Evolutionary conservation across 345 rosid species (phyloP).

Genomic region (Syzygium jambos): DNA sequence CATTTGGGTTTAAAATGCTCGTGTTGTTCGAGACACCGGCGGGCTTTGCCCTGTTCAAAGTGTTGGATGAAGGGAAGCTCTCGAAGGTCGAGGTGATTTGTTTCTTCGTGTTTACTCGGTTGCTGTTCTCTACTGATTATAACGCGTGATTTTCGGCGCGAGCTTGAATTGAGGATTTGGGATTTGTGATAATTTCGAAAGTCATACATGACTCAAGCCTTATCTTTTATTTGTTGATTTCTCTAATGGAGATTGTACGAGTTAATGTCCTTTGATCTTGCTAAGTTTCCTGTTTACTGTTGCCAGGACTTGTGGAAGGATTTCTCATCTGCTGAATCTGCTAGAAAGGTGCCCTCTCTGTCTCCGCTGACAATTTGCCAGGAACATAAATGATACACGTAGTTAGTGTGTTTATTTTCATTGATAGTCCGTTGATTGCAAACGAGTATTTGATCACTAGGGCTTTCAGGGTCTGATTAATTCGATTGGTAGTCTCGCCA

Average conservation of each 20-base stretch:
- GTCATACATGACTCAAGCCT: not conserved
- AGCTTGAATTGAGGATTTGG: not conserved
- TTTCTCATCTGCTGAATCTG: conserved; percentile 45
- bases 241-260: not conserved
- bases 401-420: not conserved
- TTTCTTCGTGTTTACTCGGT: not conserved
- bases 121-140: not conserved
- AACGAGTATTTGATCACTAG: not conserved
- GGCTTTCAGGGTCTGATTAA: not conserved
- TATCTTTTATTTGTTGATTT: no score
- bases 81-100: conserved; percentile 54
- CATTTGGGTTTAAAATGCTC: conserved; percentile 20
- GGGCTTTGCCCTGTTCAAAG: conserved; percentile 69
- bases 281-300: not conserved
- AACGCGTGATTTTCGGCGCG: not conserved
- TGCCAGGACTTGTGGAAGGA: conserved; percentile 54
- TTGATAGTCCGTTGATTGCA: not conserved
- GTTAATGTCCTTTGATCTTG: not conserved
- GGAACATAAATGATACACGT: not conserved
- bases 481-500: not conserved
- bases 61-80: conserved; percentile 59
- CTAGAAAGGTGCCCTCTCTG: conserved; percentile 37
- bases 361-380: not conserved
- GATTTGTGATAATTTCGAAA: not conserved
- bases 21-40: conserved; percentile 70